Evolutionary conservation across 2,329 filamentous ascomycete genomes (phyloP), one percentile per base, ranked within the genome.

Genomic region (Arthrocladium fulminans): DNA sequence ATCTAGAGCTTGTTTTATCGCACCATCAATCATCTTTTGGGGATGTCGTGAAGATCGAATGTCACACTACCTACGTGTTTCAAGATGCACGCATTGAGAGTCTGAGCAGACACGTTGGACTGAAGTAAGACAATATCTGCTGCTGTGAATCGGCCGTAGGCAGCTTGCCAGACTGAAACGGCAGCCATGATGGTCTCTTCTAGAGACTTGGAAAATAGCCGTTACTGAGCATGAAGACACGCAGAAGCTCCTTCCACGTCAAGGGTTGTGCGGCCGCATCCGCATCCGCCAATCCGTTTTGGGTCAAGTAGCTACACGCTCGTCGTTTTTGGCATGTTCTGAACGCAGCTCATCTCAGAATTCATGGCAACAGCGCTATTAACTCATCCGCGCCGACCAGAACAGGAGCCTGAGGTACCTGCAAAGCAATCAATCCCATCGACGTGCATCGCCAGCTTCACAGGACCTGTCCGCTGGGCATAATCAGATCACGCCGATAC

Each of bases 31-130:
- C 39, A 41, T 20, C 2, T 25, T 2, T 41, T 25, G 22, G 22
- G n/a, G 20, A 23, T 27, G 39, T n/a, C 22, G 39, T 27, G 13
- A 41, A 41, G 39, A 10, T 25, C 32, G 13, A 41, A 3, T 41
- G 39, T 41, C 39, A 41, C 39, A n/a, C 37, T 40, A 40, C 37
- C 37, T 40, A 7, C 22, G 4, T 17, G 22, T 23, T 41, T 41
- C 10, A 41, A 17, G 12, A n/a, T 24, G 3, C 10, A 12, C 2
- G 6, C 13, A 35, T 35, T 25, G 3, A 23, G 4, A 8, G 23
- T 6, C 10, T 25, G 22, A 15, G 22, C 22, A 8, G 12, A 41
- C 39, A 25, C 20, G 13, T n/a, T 13, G 17, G 12, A 25, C 2
- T 41, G 20, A 13, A 25, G 25, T 17, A 20, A n/a, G n/a, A 25